Conservation (phyloP, 768 basidiomycete genomes). For the Roridomyces roridus region DNA sequence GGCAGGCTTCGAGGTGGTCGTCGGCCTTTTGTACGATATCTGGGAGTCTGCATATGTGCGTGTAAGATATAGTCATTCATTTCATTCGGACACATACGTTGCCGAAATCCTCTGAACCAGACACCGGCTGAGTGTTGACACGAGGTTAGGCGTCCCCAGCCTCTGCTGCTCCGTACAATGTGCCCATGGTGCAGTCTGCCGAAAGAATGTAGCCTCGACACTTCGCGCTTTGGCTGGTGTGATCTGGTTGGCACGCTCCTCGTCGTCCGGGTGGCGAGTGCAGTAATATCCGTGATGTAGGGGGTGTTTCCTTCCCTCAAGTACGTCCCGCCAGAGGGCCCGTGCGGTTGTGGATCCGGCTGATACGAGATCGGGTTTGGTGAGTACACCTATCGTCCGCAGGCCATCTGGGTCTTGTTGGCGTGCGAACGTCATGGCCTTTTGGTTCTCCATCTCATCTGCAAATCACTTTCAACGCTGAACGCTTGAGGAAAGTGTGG, state of each 20-base stretch:
- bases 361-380: constrained; percentile 58
- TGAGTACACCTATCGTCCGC: constrained; percentile 66
- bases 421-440: constrained; percentile 53
- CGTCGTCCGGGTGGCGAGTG: constrained; percentile 48
- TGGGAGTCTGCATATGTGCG: constrained; percentile 6
- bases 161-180: constrained; percentile 29
- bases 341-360: constrained; percentile 41
- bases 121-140: constrained; percentile 39
- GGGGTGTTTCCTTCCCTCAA: constrained; percentile 44
- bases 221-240: constrained; percentile 38
- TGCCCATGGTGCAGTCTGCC: constrained; percentile 41
- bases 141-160: constrained; percentile 44
- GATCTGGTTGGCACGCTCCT: constrained; percentile 36
- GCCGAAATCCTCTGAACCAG: constrained; percentile 43
- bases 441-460: constrained; percentile 69
- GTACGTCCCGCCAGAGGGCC: constrained; percentile 47
- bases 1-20: constrained; percentile 36
- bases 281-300: constrained; percentile 51
- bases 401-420: constrained; percentile 51
- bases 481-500: too few species aligned
- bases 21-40: constrained; percentile 32
- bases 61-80: not conserved
- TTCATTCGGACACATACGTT: constrained; percentile 10
- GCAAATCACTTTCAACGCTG: not conserved
- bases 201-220: constrained; percentile 43